Conservation (phyloP, 306 rosid genomes). For the Cicer judaicum region DNA sequence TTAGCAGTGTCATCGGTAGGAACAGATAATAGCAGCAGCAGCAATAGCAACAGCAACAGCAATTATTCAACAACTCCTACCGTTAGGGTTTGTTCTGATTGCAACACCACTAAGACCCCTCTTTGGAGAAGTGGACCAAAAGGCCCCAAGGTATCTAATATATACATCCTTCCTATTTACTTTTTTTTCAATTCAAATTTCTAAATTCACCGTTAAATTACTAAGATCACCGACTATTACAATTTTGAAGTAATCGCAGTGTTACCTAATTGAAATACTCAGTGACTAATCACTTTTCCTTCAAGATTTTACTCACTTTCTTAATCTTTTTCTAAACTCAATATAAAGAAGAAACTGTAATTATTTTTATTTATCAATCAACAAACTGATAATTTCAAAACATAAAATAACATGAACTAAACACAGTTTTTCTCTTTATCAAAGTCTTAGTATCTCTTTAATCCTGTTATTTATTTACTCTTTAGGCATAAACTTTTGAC, state of each 20-base stretch:
- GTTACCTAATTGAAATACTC: no score
- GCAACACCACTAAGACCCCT: conserved; percentile 94
- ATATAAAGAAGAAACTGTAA: no score
- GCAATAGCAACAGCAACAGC: conserved; percentile 52
- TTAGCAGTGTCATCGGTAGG: conserved; percentile 40
- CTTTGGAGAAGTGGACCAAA: conserved; percentile 99
- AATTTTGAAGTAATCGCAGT: no score
- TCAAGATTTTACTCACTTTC: no score
- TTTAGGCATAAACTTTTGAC: conserved; percentile 2
- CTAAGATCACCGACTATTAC: not conserved
- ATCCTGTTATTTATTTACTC: not conserved
- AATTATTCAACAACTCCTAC: conserved; percentile 42
- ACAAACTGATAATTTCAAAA: no score
- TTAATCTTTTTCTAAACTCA: no score
- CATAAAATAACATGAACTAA: no score
- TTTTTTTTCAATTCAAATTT: not conserved
- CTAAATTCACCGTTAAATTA: not conserved
- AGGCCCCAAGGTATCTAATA: conserved; percentile 77
- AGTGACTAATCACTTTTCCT: no score
- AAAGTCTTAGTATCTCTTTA: no score
- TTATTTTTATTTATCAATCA: no score
- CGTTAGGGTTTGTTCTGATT: conserved; percentile 89
- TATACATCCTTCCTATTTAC: not conserved
- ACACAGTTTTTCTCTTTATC: no score
- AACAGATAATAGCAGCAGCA: conserved; percentile 51